Conservation (phyloP, 257 asterid genomes). For the Fraxinus cuspidata region DNA sequence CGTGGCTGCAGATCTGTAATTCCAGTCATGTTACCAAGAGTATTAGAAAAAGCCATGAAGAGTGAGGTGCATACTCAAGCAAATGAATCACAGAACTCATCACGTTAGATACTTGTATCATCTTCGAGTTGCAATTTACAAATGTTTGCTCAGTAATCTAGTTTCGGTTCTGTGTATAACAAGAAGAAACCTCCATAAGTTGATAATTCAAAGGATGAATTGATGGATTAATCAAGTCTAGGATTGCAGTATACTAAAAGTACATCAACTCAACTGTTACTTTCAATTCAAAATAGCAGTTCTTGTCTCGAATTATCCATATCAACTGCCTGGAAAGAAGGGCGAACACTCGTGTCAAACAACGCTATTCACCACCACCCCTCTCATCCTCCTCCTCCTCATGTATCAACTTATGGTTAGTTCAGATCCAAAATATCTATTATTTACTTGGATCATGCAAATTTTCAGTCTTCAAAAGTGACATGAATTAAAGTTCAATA, state of each 20-base stretch:
- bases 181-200: background rate
- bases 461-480: background rate
- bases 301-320: background rate
- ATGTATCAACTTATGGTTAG: background rate
- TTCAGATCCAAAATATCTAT: background rate
- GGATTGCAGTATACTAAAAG: background rate
- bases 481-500: background rate
- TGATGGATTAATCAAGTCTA: background rate
- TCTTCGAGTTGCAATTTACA: slow-evolving; percentile 1
- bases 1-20: slow-evolving; percentile 74
- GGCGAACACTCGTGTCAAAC: background rate
- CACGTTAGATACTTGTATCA: background rate
- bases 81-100: slow-evolving; percentile 1
- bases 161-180: background rate
- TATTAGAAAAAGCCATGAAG: slow-evolving; percentile 10
- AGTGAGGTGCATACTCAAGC: slow-evolving; percentile 1
- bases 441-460: background rate
- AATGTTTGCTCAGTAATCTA: background rate
- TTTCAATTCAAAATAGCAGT: background rate
- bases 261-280: background rate
- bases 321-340: background rate
- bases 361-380: background rate
- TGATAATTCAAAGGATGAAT: background rate
- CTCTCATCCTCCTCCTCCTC: background rate
- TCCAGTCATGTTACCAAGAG: slow-evolving; percentile 19